Evolutionary conservation across 2,329 filamentous ascomycete genomes (phyloP).

Genomic region (Thermothelomyces thermophilus): DNA sequence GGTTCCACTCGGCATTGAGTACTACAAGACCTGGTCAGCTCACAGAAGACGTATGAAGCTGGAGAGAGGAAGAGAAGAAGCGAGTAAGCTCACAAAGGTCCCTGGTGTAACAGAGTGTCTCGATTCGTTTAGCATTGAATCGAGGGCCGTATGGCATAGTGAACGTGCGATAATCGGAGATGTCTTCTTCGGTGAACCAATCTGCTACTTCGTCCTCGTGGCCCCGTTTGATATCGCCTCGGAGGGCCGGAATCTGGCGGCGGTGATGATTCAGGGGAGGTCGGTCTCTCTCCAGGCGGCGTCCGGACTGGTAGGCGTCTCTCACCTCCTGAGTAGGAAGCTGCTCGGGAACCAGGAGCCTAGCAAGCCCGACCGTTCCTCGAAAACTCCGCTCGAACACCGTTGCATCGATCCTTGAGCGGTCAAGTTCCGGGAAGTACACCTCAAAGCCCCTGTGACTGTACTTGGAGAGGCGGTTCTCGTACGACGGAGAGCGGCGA

Average conservation of each 20-base stretch:
- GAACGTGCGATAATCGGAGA: constrained; percentile 74
- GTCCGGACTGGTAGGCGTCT: constrained; percentile 63
- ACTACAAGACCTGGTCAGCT: constrained; percentile 33
- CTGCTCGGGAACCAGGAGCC: constrained; percentile 72
- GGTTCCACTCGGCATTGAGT: constrained; percentile 83
- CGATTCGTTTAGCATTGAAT: constrained; percentile 63
- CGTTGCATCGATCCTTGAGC: constrained; percentile 72
- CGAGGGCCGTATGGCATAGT: constrained; percentile 60
- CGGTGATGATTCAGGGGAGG: constrained; percentile 45
- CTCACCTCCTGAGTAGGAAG: constrained; percentile 63
- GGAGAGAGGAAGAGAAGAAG: background rate
- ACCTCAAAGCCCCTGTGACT: constrained; percentile 79
- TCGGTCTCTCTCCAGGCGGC: constrained; percentile 65
- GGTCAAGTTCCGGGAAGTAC: constrained; percentile 68
- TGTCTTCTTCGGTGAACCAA: constrained; percentile 70
- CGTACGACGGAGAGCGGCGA: constrained; percentile 77
- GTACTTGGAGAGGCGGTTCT: constrained; percentile 81
- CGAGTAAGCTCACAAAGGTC: constrained; percentile 49
- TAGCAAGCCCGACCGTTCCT: constrained; percentile 68
- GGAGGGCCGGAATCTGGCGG: constrained; percentile 33
- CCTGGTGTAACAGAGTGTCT: constrained; percentile 74
- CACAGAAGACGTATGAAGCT: background rate
- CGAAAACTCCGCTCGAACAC: constrained; percentile 79
- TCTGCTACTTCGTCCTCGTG: constrained; percentile 78
- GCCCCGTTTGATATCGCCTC: constrained; percentile 68